Conservation (phyloP, 2,329 filamentous ascomycete genomes). For the Clonostachys chloroleuca region DNA sequence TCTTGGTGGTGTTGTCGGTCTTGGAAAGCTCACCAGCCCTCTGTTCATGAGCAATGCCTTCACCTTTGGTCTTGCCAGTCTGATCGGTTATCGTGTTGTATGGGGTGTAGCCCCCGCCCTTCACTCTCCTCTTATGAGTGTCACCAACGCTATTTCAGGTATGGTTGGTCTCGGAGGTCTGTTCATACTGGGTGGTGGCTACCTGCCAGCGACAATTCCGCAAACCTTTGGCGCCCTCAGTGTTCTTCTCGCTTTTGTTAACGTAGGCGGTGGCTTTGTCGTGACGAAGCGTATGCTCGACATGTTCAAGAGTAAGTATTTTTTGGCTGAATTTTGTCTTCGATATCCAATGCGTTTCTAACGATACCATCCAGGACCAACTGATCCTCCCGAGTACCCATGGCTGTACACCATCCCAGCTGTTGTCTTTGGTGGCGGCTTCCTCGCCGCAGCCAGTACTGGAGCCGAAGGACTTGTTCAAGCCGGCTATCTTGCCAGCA, state of each 20-base stretch:
- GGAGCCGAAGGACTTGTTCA: constrained; percentile 82
- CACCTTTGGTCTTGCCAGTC: constrained; percentile 75
- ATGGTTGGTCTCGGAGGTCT: constrained; percentile 88
- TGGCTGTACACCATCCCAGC: constrained; percentile 82
- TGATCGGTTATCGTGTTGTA: constrained; percentile 84
- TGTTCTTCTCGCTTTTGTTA: constrained; percentile 82
- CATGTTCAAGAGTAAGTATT: constrained; percentile 69
- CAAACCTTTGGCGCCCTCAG: constrained; percentile 75
- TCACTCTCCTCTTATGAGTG: constrained; percentile 87
- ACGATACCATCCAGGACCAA: constrained; percentile 47
- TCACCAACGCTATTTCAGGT: constrained; percentile 88
- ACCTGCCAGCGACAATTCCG: constrained; percentile 71
- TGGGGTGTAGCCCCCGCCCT: constrained; percentile 83
- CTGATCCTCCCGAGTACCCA: constrained; percentile 82
- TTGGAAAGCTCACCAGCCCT: constrained; percentile 78
- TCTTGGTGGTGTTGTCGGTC: constrained; percentile 69
- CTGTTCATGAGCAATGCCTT: constrained; percentile 87
- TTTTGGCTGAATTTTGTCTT: background rate
- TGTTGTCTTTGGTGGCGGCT: constrained; percentile 74
- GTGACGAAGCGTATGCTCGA: constrained; percentile 93
- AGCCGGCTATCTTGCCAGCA: constrained; percentile 82
- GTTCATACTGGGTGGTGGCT: constrained; percentile 84
- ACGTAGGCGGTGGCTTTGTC: constrained; percentile 84
- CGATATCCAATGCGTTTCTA: background rate
- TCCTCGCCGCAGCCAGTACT: constrained; percentile 72